Conservation (phyloP, 2,329 filamentous ascomycete species). For the Apiospora sp. region DNA sequence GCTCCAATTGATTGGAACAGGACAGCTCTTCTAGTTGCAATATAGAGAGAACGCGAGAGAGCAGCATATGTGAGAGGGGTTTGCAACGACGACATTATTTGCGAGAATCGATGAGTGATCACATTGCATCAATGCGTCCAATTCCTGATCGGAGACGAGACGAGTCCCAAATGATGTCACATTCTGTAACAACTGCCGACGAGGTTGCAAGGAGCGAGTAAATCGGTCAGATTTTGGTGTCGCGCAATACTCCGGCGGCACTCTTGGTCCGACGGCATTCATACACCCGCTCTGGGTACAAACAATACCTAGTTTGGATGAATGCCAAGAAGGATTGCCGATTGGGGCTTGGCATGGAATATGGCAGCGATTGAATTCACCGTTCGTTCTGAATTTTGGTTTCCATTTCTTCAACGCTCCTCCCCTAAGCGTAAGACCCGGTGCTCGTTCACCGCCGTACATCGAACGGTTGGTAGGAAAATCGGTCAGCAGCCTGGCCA, state of each 20-base stretch:
- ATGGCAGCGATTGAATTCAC: background rate
- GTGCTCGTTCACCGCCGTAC: background rate
- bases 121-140: background rate
- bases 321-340: background rate
- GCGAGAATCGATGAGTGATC: background rate
- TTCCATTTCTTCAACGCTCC: slow-evolving; percentile 14
- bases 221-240: background rate
- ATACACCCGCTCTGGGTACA: background rate
- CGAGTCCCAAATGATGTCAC: slow-evolving; percentile 4
- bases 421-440: background rate
- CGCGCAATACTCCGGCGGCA: background rate
- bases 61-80: background rate
- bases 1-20: background rate
- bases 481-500: slow-evolving; percentile 8
- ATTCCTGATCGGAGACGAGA: background rate
- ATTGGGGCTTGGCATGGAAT: background rate
- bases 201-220: background rate
- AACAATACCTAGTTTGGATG: background rate
- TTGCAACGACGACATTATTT: background rate
- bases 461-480: background rate
- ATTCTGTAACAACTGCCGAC: background rate
- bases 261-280: background rate
- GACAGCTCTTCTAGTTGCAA: background rate
- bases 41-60: background rate
- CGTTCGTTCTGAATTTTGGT: slow-evolving; percentile 10